Base-by-base conservation (phyloP, 169 alveolate species). In the Babesia ovis region DNA sequence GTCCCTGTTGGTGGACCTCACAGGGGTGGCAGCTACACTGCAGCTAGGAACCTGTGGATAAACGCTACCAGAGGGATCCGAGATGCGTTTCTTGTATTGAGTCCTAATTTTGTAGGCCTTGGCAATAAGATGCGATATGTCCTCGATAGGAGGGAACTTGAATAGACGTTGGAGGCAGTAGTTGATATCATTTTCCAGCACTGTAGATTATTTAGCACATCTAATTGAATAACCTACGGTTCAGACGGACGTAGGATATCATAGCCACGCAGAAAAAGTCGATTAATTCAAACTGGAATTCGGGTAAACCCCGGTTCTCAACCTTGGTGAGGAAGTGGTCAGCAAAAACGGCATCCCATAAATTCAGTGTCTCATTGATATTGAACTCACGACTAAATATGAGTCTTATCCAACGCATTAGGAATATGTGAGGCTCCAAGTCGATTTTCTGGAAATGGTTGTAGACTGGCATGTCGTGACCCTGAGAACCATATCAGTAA, bases 361-460 rank as follows among this genome's bases (percentile, higher is more conserved):
- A 34, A 39, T 74, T 58, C 35, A 87, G 61, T 4, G 93, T 87
- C 29, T 87, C 93, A 37, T 77, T 84, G 50, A 87, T 79, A 45
- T 66, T 86, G 54, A 83, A 84, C 60, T 91, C 95, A 53, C 95
- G 75, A 48, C 93, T 85, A 62, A 90, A 91, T 54, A 91, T 58
- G 53, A 91, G 90, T 53, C 95, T 73, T 22, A 91, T 84, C 95
- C 95, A 91, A 29, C 95, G 56, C 87, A 87, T 86, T 0, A 87
- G 64, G 58, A 87, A 87, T 32, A 87, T 73, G 68, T 87, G 93
- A 31, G 93, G 93, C 35, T 87, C 93, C 37, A 87, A 39, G 34
- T 83, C 87, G 22, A 87, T 76, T 12, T 83, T 69, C 42, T 73
- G 82, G 62, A 87, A 80, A 55, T 87, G 89, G 14, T 66, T 68